Evolutionary conservation across 768 basidiomycete species (phyloP).

Genomic region (Albatrellus ellisii): DNA sequence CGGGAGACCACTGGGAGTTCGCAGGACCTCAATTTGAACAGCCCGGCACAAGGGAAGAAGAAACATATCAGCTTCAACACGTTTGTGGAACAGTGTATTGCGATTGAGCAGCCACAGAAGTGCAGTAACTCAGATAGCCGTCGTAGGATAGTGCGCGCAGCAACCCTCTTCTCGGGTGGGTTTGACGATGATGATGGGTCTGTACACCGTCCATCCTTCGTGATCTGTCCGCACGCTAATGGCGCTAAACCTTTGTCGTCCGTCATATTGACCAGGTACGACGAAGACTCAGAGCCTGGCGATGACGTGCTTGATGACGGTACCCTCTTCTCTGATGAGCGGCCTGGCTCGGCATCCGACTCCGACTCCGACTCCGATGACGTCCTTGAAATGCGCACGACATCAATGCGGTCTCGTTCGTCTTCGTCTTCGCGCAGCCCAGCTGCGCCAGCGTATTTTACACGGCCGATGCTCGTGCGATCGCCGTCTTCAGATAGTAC

Average conservation of each 20-base stretch:
- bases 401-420: conserved; percentile 24
- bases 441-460: conserved; percentile 13
- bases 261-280: conserved; percentile 31
- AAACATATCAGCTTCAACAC: conserved; percentile 97
- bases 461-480: conserved; percentile 20
- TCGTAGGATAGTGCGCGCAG: conserved; percentile 15
- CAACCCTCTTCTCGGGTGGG: no score
- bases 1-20: conserved; percentile 20
- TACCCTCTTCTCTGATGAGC: conserved; percentile 15
- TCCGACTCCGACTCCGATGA: conserved; percentile 28
- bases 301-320: conserved; percentile 24
- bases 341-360: conserved; percentile 2
- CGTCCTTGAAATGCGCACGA: conserved; percentile 53
- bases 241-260: not conserved
- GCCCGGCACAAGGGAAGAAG: conserved; percentile 39
- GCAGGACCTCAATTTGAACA: conserved; percentile 20
- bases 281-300: conserved; percentile 48
- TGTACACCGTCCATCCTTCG: conserved; percentile 19
- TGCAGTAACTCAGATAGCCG: conserved; percentile 9
- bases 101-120: conserved; percentile 62
- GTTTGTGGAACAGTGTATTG: conserved; percentile 93
- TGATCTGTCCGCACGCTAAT: conserved; percentile 2
- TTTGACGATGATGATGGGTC: conserved; percentile 46
- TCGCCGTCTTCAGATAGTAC: conserved; percentile 26
- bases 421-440: conserved; percentile 24